phyloP scores from a whole-genome alignment of 2,329 filamentous ascomycete species.

The Fusarium sp. region DNA sequence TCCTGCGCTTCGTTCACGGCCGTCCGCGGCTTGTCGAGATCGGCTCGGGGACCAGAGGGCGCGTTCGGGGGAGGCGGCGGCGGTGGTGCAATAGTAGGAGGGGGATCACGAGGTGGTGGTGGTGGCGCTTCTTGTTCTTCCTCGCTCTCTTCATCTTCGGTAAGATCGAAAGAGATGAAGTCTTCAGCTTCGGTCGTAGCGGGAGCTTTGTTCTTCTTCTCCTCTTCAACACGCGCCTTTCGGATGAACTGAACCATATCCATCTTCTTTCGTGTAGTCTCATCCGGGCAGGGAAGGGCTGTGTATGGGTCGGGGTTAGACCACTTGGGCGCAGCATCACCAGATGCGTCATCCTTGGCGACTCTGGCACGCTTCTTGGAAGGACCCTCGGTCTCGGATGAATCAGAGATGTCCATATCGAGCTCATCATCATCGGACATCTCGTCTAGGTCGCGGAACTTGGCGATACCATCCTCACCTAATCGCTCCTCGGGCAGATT shows the following conservation, averaged over 20 bases:
- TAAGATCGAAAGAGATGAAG: conserved; percentile 87
- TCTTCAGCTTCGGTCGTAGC: conserved; percentile 75
- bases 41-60: conserved; percentile 38
- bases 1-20: background rate
- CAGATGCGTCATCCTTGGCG: conserved; percentile 48
- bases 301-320: conserved; percentile 97
- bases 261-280: conserved; percentile 77
- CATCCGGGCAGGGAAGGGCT: conserved; percentile 82
- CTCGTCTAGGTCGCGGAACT: conserved; percentile 67
- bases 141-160: conserved; percentile 63
- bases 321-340: conserved; percentile 77
- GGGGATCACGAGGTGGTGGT: conserved; percentile 29
- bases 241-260: conserved; percentile 93
- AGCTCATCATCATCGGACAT: conserved; percentile 73
- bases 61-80: conserved; percentile 40
- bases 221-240: conserved; percentile 79
- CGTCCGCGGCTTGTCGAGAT: conserved; percentile 19
- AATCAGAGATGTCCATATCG: conserved; percentile 70
- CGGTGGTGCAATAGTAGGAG: background rate
- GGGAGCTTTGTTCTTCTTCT: conserved; percentile 57
- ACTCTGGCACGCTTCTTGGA: conserved; percentile 53
- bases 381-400: conserved; percentile 53
- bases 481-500: conserved; percentile 60
- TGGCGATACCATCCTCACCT: conserved; percentile 60
- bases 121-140: conserved; percentile 33